Evolutionary conservation across 768 basidiomycete genomes (phyloP), one percentile per base, ranked within the genome.

Genomic region (Boletus subparvulus): DNA sequence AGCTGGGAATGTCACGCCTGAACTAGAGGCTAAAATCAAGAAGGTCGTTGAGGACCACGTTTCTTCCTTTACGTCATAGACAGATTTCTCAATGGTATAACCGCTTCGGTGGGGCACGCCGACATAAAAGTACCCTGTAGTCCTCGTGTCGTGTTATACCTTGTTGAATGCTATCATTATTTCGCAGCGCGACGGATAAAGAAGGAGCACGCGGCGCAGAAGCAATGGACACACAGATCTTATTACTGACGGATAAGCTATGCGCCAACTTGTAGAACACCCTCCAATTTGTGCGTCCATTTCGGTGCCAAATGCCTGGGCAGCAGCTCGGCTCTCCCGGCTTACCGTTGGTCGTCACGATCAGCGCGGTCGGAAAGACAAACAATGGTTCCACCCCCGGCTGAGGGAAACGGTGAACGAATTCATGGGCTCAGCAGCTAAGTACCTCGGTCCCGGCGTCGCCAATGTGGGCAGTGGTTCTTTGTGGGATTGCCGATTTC

Each of bases 1-100:
- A 49, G 78, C 80, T 60, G 97, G 95, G 55, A 81, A 77, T 59
- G 88, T 98, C 68, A 93, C 92, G 55, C 85, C 88, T 59, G 93
- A 94, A 69, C 83, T 97, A 60, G 96, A 98, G 80, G 83, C 79
- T 44, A 85, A 93, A 83, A 96, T 95, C 75, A 96, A 94, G 90
- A 91, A 88, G 81, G 88, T 87, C 65, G 91, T 94, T 24, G 90
- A 92, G 77, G 89, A 92, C 66, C 91, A 92, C 64, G 92, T 93
- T 62, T 76, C 88, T 57, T 82, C 88, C 47, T 93, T 93, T 79
- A 82, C 84, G 59, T 84, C 82, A 61, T 83, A 83, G 66, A 71
- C 41, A 56, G 44, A 52, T 53, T 64, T 56, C 32, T 54, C 32
- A 47, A 57, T 56, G 56, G 45, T 50, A 58, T 58, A 47, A 26